Evolutionary conservation across 1,284 basidiomycete genomes (phyloP).

Genomic region (Hymenochaete sp.): DNA sequence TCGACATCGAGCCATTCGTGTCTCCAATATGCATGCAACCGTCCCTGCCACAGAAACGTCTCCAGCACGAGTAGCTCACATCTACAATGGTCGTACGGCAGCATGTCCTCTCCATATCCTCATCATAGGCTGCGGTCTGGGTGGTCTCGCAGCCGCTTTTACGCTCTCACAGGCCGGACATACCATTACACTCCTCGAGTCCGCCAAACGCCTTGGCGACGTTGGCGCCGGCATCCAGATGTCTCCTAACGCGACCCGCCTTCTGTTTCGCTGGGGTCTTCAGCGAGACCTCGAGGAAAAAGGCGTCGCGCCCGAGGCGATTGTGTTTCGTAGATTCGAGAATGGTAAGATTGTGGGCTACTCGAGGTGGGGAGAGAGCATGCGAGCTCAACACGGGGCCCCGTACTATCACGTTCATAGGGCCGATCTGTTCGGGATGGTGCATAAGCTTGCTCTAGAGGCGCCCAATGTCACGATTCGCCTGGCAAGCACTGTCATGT

Average conservation of each 20-base stretch:
- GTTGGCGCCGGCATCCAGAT: slow-evolving; percentile 44
- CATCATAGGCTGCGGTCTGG: slow-evolving; percentile 45
- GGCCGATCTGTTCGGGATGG: slow-evolving; percentile 40
- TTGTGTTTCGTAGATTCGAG: slow-evolving; percentile 39
- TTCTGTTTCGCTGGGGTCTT: slow-evolving; percentile 46
- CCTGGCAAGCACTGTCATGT: slow-evolving; percentile 33
- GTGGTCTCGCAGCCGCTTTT: slow-evolving; percentile 40
- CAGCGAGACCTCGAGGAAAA: slow-evolving; percentile 32
- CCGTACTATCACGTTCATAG: slow-evolving; percentile 51
- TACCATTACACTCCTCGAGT: slow-evolving; percentile 37
- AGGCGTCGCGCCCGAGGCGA: slow-evolving; percentile 34
- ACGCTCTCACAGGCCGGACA: slow-evolving; percentile 40
- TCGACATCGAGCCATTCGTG: no score
- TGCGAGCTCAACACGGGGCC: slow-evolving; percentile 35
- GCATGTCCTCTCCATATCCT: slow-evolving; percentile 31
- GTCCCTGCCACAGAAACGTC: not conserved
- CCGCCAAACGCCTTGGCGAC: slow-evolving; percentile 30
- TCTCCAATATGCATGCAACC: no score
- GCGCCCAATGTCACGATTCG: slow-evolving; percentile 32
- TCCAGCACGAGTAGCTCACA: not conserved
- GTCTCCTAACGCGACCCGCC: slow-evolving; percentile 38
- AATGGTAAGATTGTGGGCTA: slow-evolving; percentile 38
- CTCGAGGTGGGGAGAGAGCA: slow-evolving; percentile 33
- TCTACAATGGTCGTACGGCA: slow-evolving; percentile 26
- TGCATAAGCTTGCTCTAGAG: slow-evolving; percentile 34